Evolutionary conservation across 2,329 filamentous ascomycete genomes (phyloP), one percentile per base, ranked within the genome.

Genomic region (Cordyceps cicadae): DNA sequence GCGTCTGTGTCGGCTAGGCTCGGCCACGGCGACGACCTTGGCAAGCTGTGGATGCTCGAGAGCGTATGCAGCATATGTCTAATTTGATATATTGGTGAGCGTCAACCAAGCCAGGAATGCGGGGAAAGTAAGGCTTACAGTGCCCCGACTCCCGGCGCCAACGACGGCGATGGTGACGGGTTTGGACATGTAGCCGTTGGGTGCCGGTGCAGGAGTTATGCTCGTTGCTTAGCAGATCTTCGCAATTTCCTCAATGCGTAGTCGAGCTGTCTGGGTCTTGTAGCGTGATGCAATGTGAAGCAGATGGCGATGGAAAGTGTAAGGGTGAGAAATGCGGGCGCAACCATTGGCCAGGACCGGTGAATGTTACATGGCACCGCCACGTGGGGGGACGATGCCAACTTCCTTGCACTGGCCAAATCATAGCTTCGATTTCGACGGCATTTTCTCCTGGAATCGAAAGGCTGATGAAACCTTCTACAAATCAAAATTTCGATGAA

Each of bases 1-100:
- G 17, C 63, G 39, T 26, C 63, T 52, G 34, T 59, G 60, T 19
- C 53, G 56, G 51, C 50, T 58, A 14, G 63, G 63, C 55, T 64
- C 63, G 9, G 63, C 63, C 14, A 64, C 61, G 17, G 58, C 59
- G 2, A 64, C 63, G 12, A 64, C 59, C 41, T 63, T 63, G 54
- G 63, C 63, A 3, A 64, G 63, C 17, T 50, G 32, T 11, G 63
- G 63, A 37, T 62, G 53, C 19, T 62, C 59, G 7, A 64, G 48
- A 15, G 63, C 61, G 59, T 63, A 64, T 12, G 51, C 37, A 14
- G 63, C 61, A 58, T 64, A 64, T 21, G 63, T 64, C 63, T 64
- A 5, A n/a, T 49, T 3, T 2, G 8, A 45, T 48, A 3, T 5
- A 3, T 29, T 6, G 19, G 32, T 53, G 17, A 60, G 50, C 11